Evolutionary conservation across 176 grass and related monocot species (phyloP).

Genomic region (Puya raimondii): DNA sequence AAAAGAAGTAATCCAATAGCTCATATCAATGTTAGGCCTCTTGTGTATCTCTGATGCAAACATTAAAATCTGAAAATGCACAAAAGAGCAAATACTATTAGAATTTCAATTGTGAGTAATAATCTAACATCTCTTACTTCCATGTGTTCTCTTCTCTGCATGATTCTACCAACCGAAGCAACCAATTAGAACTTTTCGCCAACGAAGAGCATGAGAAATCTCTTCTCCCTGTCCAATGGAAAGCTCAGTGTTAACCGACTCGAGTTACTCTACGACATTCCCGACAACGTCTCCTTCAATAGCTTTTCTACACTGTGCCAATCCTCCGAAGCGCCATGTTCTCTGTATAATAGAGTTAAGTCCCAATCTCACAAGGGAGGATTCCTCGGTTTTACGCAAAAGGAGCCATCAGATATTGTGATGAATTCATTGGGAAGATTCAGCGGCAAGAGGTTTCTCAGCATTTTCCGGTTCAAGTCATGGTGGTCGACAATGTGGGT

Average conservation of each 20-base stretch:
- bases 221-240: slow-evolving; percentile 11
- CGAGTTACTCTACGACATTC: background rate
- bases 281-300: slow-evolving; percentile 2
- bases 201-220: background rate
- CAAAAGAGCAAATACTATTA: background rate
- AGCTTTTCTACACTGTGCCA: slow-evolving; percentile 1
- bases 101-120: background rate
- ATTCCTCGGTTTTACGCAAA: slow-evolving; percentile 8
- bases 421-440: slow-evolving; percentile 13
- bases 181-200: background rate
- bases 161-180: background rate
- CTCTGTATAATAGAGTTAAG: background rate
- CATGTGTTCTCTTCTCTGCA: background rate
- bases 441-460: slow-evolving; percentile 6
- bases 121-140: background rate
- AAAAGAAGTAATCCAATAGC: too few species aligned
- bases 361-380: slow-evolving; percentile 5
- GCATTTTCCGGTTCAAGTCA: slow-evolving; percentile 21
- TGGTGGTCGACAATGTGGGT: slow-evolving; percentile 30
- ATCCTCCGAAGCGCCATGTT: background rate
- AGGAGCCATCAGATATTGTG: background rate
- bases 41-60: background rate
- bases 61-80: background rate
- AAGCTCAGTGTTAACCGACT: slow-evolving; percentile 10
- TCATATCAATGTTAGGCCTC: too few species aligned